These are phyloP conservation scores for Xylariaceae sp. DNA, from an alignment of 2,329 filamentous ascomycete genomes.

Conservation along the genomic window DNA sequence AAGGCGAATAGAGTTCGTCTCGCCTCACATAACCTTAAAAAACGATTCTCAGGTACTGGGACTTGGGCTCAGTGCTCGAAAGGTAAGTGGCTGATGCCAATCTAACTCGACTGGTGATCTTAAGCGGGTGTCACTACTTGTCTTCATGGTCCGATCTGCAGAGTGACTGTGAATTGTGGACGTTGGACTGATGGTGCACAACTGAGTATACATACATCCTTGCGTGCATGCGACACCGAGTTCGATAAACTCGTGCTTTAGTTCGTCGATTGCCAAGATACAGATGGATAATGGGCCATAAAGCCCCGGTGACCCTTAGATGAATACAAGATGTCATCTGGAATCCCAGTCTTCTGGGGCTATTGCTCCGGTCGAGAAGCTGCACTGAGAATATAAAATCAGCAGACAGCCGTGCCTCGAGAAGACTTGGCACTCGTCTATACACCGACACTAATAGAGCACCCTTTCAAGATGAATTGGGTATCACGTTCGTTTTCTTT, in stretches of 20 bases:
- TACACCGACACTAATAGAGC: conserved; percentile 10
- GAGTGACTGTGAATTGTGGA: too few species aligned
- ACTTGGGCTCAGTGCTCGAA: background rate
- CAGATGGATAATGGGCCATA: conserved; percentile 12
- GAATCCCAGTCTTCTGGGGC: too few species aligned
- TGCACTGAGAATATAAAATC: conserved; percentile 5
- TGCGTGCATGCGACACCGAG: conserved; percentile 16
- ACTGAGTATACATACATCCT: conserved; percentile 15
- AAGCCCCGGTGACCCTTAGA: conserved; percentile 15
- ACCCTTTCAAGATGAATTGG: conserved; percentile 23
- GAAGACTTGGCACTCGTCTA: background rate
- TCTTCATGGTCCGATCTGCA: too few species aligned
- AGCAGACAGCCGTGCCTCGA: too few species aligned
- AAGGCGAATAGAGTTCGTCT: too few species aligned
- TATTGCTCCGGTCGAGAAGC: too few species aligned
- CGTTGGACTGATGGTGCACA: background rate
- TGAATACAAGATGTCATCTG: background rate
- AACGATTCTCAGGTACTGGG: too few species aligned
- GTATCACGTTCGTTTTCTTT: conserved; percentile 17
- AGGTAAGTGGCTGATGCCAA: background rate
- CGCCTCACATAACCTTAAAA: too few species aligned
- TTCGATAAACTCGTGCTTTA: background rate
- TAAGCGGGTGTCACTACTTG: too few species aligned
- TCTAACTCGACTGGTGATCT: background rate
- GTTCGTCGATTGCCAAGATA: conserved; percentile 6